Base-by-base conservation (phyloP, 2,329 filamentous ascomycete genomes). In the Penicillium hesseltinei region DNA sequence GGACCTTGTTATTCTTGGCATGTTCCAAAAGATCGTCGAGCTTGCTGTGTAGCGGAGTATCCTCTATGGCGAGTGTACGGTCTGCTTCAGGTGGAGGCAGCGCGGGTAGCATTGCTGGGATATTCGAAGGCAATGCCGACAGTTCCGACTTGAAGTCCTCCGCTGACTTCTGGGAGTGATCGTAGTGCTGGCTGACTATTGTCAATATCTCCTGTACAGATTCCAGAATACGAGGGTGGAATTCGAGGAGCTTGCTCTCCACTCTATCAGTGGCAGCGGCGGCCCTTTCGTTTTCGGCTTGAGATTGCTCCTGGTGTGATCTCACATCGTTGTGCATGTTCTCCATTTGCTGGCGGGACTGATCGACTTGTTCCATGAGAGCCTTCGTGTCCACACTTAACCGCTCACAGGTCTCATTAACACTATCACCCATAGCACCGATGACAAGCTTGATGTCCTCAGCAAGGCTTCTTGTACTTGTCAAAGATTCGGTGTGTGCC, bases 391-490 rank as follows among this genome's bases (percentile, higher is more conserved):
- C 91, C 68, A 91, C 88, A 55, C 91, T 87, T 82, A 93, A 89
- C 75, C 92, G 93, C 69, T 96, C 90, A 56, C 92, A 84, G 1
- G 90, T 88, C 53, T 95, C 91, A 0, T 88, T 90, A 53, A 96
- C 86, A 7, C 87, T 88, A 36, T 86, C 85, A 8, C 91, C 90
- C 46, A 97, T 87, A 0, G 90, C 92, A 65, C 96, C 92, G 56
- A 96, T 88, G 1, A 95, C 85, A 9, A 90, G 78, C 73, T 91
- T 93, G 57, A 97, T 84, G 65, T 97, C 94, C 60, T 97, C 92
- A 0, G 91, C 87, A 52, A 95, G 84, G 5, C 84, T 82, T 75
- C 92, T 96, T 27, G 89, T 93, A 59, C 82, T 84, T 17, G 86
- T 81, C 8, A 95, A 80, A 5, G 91, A 85, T 54, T 89, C 87